Evolutionary conservation across 2,329 filamentous ascomycete genomes (phyloP), one percentile per base, ranked within the genome.

Genomic region (Colletotrichum cuscutae): DNA sequence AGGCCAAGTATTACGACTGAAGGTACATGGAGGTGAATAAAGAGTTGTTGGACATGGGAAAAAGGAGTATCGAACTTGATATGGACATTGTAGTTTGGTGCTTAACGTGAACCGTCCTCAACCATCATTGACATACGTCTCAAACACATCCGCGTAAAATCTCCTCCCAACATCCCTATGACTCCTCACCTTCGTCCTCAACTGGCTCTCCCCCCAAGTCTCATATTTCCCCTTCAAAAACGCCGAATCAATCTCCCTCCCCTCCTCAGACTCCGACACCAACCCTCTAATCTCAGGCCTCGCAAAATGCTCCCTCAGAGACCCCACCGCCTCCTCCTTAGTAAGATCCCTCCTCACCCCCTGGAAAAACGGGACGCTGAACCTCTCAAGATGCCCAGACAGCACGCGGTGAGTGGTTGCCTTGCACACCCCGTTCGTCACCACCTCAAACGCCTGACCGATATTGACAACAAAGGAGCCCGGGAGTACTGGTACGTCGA

Each of bases 381-480:
- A 86, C 11, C 85, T 74, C 72, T 84, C 83, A 2, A 72, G 59
- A 1, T 75, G 56, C 0, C 79, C 79, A 0, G 80, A 77, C 26
- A 85, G 72, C 58, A 87, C 84, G 54, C 85, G 80, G 66, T 87
- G 82, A 0, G 86, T 86, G 0, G 89, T 90, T 2, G 89, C 88
- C 72, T 84, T 86, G 73, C 89, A 88, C 2, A 84, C 82, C 0
- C 89, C 88, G 68, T 85, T 82, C 0, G 88, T 90, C 1, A 89
- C 86, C 1, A 88, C 87, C 77, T 90, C 89, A 64, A 90, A 89
- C 0, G 87, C 87, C 76, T 90, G 88, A 0, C 89, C 88, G 68
- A 90, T 87, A 74, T 89, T 90, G 46, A 90, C 88, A 3, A 90
- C 88, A 62, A 90, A 86, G 0, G 86, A 87, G 0, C 82, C 84